Evolutionary conservation across 2,329 filamentous ascomycete species (phyloP).

Genomic region (Hypocreales sp.): DNA sequence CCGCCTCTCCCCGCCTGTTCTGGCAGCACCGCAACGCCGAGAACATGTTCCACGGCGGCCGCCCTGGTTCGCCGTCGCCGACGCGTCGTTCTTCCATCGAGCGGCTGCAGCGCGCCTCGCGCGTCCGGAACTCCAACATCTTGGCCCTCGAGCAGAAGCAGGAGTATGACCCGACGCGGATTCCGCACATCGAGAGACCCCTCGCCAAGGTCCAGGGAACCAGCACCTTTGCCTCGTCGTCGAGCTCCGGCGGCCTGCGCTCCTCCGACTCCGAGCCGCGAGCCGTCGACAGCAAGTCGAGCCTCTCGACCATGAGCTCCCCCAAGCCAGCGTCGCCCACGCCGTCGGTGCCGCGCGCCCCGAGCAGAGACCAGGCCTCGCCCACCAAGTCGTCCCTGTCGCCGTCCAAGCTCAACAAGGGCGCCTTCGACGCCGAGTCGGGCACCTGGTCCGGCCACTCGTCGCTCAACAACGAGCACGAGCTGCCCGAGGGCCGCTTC

Average conservation of each 20-base stretch:
- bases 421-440: conserved; percentile 52
- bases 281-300: conserved; percentile 28
- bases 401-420: conserved; percentile 48
- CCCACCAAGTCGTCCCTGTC: conserved; percentile 85
- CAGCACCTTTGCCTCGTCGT: conserved; percentile 51
- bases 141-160: conserved; percentile 84
- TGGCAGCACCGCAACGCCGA: conserved; percentile 77
- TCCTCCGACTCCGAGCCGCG: conserved; percentile 29
- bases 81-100: conserved; percentile 84
- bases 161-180: conserved; percentile 73
- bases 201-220: conserved; percentile 62
- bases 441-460: conserved; percentile 55
- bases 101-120: conserved; percentile 83
- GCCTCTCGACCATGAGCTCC: conserved; percentile 17
- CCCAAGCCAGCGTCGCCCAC: conserved; percentile 6
- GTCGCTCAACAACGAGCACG: conserved; percentile 37
- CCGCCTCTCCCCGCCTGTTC: conserved; percentile 69
- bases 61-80: conserved; percentile 49
- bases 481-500: conserved; percentile 48
- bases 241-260: conserved; percentile 35
- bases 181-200: conserved; percentile 69
- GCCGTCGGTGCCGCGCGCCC: conserved; percentile 23
- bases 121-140: conserved; percentile 97
- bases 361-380: conserved; percentile 57
- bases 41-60: conserved; percentile 52